A percentile compares a stretch with the other conserved stretches of the same genome.
phyloP scores from a whole-genome alignment of 2,329 filamentous ascomycete species.

The Aschersonia sp. region DNA sequence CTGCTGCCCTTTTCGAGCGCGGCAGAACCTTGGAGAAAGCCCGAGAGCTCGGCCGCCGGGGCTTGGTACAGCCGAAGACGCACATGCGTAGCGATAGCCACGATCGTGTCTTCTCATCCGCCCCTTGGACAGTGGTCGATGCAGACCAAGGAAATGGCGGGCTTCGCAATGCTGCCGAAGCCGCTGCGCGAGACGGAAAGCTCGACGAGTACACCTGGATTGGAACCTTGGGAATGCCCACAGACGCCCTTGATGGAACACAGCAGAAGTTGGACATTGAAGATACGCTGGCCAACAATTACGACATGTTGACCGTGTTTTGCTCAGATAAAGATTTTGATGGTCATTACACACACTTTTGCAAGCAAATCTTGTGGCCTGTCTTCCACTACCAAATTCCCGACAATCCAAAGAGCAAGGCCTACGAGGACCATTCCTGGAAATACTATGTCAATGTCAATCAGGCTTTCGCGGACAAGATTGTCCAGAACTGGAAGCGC shows the following conservation, averaged over 20 bases:
- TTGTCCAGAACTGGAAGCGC: constrained; percentile 83
- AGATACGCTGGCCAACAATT: constrained; percentile 65
- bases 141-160: constrained; percentile 90
- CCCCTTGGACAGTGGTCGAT: constrained; percentile 69
- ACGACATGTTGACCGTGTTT: constrained; percentile 72
- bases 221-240: constrained; percentile 87
- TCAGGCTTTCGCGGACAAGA: constrained; percentile 81
- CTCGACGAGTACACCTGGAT: constrained; percentile 75
- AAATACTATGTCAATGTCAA: constrained; percentile 87
- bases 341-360: constrained; percentile 89
- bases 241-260: constrained; percentile 63
- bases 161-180: constrained; percentile 74
- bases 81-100: constrained; percentile 45
- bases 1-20: constrained; percentile 61
- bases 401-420: constrained; percentile 96
- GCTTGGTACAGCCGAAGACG: constrained; percentile 39
- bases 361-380: constrained; percentile 95
- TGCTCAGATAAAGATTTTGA: constrained; percentile 86
- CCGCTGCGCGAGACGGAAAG: constrained; percentile 54
- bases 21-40: constrained; percentile 42
- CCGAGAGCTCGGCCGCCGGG: constrained; percentile 40
- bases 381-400: constrained; percentile 98
- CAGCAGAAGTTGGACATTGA: constrained; percentile 72
- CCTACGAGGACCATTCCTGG: constrained; percentile 95
- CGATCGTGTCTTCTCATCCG: constrained; percentile 59